Conservation (phyloP, 2,329 filamentous ascomycete species). For the Spiromastix sp. region DNA sequence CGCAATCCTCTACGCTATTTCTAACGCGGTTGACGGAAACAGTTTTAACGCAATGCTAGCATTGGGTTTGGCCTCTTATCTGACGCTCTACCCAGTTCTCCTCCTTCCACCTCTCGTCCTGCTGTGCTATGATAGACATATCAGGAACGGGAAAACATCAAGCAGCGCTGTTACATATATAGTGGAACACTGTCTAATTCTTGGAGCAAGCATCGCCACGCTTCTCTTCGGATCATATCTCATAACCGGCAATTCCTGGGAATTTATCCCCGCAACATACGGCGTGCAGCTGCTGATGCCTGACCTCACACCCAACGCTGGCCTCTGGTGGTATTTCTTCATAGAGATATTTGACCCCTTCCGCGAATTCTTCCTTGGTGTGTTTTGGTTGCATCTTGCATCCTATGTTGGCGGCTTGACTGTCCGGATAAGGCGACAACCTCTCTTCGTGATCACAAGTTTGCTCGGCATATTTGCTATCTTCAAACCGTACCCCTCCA, state of each 20-base stretch:
- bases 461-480: slow-evolving; percentile 83
- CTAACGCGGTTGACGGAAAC: slow-evolving; percentile 66
- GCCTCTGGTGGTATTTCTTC: slow-evolving; percentile 99
- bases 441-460: slow-evolving; percentile 74
- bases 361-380: slow-evolving; percentile 88
- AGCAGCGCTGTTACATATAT: slow-evolving; percentile 39
- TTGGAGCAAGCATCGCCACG: slow-evolving; percentile 45
- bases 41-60: slow-evolving; percentile 71
- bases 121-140: slow-evolving; percentile 63
- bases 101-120: slow-evolving; percentile 74
- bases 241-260: slow-evolving; percentile 69
- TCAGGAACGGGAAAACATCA: slow-evolving; percentile 23
- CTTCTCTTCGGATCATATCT: slow-evolving; percentile 63
- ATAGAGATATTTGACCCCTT: slow-evolving; percentile 99
- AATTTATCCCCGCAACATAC: slow-evolving; percentile 82
- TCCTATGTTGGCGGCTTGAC: slow-evolving; percentile 82
- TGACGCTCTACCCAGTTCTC: slow-evolving; percentile 83
- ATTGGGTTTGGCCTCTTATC: slow-evolving; percentile 75
- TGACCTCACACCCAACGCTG: slow-evolving; percentile 88
- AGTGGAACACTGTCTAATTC: slow-evolving; percentile 41
- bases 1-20: slow-evolving; percentile 73
- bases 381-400: slow-evolving; percentile 93
- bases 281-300: slow-evolving; percentile 84
- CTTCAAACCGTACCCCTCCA: slow-evolving; percentile 94
- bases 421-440: slow-evolving; percentile 72